A percentile compares a stretch with the other conserved stretches of the same genome.
These are phyloP conservation scores for Triticum timopheevii DNA, from an alignment of 176 grass and related monocot species.

Conservation along the genomic window DNA sequence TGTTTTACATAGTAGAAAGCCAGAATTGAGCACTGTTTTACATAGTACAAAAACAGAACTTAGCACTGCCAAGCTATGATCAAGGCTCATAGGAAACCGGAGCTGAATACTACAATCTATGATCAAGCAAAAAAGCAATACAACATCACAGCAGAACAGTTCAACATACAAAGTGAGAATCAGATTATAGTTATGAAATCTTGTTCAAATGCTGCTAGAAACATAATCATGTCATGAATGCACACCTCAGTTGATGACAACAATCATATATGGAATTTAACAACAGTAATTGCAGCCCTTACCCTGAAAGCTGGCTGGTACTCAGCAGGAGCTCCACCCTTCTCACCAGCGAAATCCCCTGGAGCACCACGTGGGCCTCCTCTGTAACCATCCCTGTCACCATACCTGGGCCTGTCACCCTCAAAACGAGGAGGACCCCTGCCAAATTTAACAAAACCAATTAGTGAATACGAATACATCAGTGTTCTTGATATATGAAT, in stretches of 20 bases:
- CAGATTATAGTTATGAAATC: fast-evolving
- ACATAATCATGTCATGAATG: not conserved
- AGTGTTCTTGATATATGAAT: not conserved
- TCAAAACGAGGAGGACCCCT: slow-evolving; percentile 83
- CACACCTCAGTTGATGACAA: not conserved
- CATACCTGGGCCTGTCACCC: slow-evolving; percentile 84
- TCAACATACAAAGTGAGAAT: not conserved
- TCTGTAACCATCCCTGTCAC: slow-evolving; percentile 86
- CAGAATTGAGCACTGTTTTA: too few species aligned
- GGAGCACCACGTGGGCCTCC: slow-evolving; percentile 73
- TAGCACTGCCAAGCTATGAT: not conserved
- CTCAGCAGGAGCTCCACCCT: slow-evolving; percentile 77
- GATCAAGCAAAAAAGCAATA: not conserved
- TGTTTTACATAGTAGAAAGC: not conserved
- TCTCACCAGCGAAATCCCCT: slow-evolving; percentile 81
- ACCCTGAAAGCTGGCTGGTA: slow-evolving; percentile 93
- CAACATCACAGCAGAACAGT: not conserved
- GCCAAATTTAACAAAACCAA: not conserved
- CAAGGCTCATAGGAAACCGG: not conserved
- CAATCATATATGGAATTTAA: not conserved
- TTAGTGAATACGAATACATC: not conserved
- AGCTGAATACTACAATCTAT: not conserved
- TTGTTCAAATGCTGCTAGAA: not conserved
- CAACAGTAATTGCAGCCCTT: not conserved
- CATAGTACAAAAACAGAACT: not conserved